Percentiles rank a stretch among this genome's conserved stretches.
phyloP scores from a whole-genome alignment of 306 rosid species.

The Quercus parvula region DNA sequence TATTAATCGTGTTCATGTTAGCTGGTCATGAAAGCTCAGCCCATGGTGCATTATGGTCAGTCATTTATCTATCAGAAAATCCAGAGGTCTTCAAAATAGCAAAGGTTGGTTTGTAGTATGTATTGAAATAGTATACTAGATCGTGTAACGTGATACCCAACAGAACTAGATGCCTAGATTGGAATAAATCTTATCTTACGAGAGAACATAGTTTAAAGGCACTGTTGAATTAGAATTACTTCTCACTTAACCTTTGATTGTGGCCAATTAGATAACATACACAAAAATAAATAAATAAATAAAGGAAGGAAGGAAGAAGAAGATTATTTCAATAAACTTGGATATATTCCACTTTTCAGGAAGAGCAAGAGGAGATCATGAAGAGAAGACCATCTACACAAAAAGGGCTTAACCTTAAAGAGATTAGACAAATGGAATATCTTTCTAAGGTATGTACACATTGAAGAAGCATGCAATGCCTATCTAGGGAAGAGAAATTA shows the following conservation, averaged over 20 bases:
- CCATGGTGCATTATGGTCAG: constrained; percentile 70
- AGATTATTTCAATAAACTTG: neutral
- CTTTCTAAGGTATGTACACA: constrained; percentile 45
- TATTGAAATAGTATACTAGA: neutral
- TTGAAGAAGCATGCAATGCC: too few species aligned
- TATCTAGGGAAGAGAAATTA: too few species aligned
- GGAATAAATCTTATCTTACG: neutral
- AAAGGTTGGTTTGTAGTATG: constrained; percentile 36
- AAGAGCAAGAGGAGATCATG: constrained; percentile 58
- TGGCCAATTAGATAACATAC: neutral
- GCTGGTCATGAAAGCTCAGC: constrained; percentile 92
- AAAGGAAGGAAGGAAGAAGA: too few species aligned
- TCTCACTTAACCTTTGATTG: neutral
- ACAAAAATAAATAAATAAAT: too few species aligned
- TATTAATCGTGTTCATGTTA: constrained; percentile 53
- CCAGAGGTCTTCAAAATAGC: constrained; percentile 49
- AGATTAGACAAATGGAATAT: constrained; percentile 57
- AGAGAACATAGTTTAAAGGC: neutral
- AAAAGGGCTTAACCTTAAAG: constrained; percentile 40
- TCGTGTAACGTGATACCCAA: neutral
- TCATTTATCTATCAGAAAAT: constrained; percentile 47
- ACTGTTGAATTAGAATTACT: too few species aligned
- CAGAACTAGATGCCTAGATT: neutral
- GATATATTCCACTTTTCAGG: constrained; percentile 26
- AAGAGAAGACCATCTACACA: constrained; percentile 41